Evolutionary conservation across 768 basidiomycete species (phyloP), one percentile per base, ranked within the genome.

Genomic region (Zangia roseola): DNA sequence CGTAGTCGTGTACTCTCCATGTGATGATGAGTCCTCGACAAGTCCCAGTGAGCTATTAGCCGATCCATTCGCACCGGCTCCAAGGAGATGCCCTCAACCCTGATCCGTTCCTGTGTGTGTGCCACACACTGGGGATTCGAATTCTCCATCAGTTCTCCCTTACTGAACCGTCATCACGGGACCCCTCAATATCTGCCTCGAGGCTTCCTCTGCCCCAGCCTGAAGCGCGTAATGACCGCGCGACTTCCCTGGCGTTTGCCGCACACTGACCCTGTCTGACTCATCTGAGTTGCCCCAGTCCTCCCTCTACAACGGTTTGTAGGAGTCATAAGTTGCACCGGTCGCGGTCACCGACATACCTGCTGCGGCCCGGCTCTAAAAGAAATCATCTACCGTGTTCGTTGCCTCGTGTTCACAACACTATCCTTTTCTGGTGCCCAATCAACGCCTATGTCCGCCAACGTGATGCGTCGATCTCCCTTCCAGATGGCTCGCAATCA

Each of bases 161-260:
- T 36, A 13, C 35, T 43, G 21, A 23, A 35, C 36, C 36, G 23
- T 35, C 44, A 49, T 66, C 63, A 64, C 61, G 59, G 56, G 63
- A 61, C 61, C 42, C 51, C 38, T 28, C 43, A 33, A 33, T 33
- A 9, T 12, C 45, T 46, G 63, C 63, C 63, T 64, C 62, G 64
- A 65, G 63, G 63, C 63, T 40, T 46, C 49, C 52, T 51, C 43
- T 44, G 49, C 50, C 23, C 54, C 50, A 49, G 40, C 53, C 46
- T 56, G 45, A 25, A 36, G 46, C 57, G 57, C 63, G 63, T 63
- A 53, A 64, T 64, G 63, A 64, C 61, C 63, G 63, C 64, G 62
- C 48, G 62, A 64, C 42, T 38, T 12, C 25, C 10, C 39, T 53
- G 54, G 50, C 14, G 43, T 40, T 43, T 54, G n/a, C 41, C 53